These are phyloP conservation scores for Aspergillus sparsus DNA, from an alignment of 495 filamentous ascomycete genomes.

Conservation along the genomic window DNA sequence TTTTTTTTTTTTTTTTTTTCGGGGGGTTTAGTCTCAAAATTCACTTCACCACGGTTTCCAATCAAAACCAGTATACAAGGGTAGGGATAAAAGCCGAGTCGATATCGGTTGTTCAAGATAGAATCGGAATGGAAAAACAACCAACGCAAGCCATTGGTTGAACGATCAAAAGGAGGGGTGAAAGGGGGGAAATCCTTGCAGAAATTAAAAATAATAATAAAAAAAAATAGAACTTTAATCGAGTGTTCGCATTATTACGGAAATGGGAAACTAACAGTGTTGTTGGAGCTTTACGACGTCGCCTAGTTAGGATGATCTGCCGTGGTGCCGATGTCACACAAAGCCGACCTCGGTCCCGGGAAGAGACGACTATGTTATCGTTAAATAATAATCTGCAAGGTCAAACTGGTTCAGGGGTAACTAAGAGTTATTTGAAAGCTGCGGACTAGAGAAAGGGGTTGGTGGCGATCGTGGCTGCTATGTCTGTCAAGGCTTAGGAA, in stretches of 20 bases:
- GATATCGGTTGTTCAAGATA: neutral
- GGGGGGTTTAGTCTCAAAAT: slow-evolving; percentile 15
- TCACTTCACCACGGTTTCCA: slow-evolving; percentile 5
- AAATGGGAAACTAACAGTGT: slow-evolving; percentile 15
- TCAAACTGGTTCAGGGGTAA: slow-evolving; percentile 29
- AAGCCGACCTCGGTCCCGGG: slow-evolving; percentile 27
- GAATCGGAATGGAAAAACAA: neutral
- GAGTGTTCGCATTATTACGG: slow-evolving; percentile 15
- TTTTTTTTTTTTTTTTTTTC: neutral
- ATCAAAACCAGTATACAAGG: slow-evolving; percentile 9
- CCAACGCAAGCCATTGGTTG: slow-evolving; percentile 7
- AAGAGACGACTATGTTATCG: slow-evolving; percentile 2
- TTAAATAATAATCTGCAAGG: slow-evolving; percentile 5
- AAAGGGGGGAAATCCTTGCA: slow-evolving; percentile 1
- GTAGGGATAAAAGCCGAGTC: slow-evolving; percentile 10
- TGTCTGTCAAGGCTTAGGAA: slow-evolving; percentile 4
- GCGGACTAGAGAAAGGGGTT: neutral
- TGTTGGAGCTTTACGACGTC: slow-evolving; percentile 11
- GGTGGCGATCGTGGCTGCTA: slow-evolving; percentile 20
- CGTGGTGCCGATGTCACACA: slow-evolving; percentile 24
- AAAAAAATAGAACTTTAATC: slow-evolving; percentile 5
- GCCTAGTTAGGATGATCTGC: slow-evolving; percentile 19
- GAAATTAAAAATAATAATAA: neutral
- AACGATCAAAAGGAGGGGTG: no score
- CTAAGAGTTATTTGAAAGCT: neutral